Conservation (phyloP, 192 early-diverging fungal genomes). For the Linnemannia zychae region DNA sequence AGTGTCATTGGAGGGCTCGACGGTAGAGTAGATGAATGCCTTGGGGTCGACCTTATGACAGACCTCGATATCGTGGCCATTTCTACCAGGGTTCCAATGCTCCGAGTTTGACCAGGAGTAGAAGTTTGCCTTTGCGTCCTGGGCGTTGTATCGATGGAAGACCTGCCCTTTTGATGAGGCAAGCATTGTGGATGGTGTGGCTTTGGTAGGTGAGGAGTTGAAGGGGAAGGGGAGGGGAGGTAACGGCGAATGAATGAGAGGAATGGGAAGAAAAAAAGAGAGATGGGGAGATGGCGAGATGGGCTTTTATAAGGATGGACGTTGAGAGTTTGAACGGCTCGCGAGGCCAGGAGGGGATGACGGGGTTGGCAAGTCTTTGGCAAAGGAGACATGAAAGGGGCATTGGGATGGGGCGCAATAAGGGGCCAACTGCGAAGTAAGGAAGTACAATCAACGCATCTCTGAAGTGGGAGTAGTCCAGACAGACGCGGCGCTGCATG, state of each 20-base stretch:
- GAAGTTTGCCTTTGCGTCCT: conserved; percentile 12
- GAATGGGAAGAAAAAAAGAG: too few relatives aligned
- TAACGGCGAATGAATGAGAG: too few relatives aligned
- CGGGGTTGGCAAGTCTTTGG: too few relatives aligned
- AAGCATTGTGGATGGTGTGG: not conserved
- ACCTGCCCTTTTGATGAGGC: not conserved
- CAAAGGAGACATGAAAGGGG: too few relatives aligned
- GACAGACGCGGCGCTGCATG: not conserved
- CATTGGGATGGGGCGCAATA: too few relatives aligned
- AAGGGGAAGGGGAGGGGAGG: too few relatives aligned
- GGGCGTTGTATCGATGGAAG: conserved; percentile 6
- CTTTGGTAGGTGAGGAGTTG: not conserved
- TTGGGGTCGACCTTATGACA: conserved; percentile 18
- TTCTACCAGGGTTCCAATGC: conserved; percentile 29
- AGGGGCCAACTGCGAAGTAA: too few relatives aligned
- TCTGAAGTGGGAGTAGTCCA: too few relatives aligned
- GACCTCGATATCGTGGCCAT: conserved; percentile 20
- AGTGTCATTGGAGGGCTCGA: not conserved
- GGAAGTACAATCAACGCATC: too few relatives aligned
- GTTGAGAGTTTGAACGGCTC: too few relatives aligned
- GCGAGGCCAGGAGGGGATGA: too few relatives aligned
- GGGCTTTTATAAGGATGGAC: too few relatives aligned
- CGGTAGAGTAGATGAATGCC: conserved; percentile 18
- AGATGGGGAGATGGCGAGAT: not conserved
- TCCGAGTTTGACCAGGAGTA: conserved; percentile 1